Evolutionary conservation across 2,329 filamentous ascomycete genomes (phyloP).

Genomic region (Xylaria sp.): DNA sequence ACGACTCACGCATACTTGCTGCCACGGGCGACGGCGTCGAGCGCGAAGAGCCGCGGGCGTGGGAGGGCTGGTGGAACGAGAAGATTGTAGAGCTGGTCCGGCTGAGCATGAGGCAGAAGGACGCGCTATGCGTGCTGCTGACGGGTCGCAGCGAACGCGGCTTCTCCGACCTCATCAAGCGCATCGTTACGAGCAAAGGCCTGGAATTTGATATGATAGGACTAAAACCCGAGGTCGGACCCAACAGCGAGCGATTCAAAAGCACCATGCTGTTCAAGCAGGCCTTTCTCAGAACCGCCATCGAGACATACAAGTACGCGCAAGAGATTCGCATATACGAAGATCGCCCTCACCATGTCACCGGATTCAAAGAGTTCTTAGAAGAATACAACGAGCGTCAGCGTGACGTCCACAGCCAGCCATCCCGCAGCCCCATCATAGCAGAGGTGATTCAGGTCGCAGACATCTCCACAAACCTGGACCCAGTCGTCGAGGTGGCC

Average conservation of each 20-base stretch:
- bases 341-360: conserved; percentile 74
- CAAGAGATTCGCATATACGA: conserved; percentile 84
- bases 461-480: conserved; percentile 71
- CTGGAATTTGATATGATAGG: conserved; percentile 90
- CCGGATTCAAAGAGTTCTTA: conserved; percentile 87
- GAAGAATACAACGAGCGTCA: conserved; percentile 75
- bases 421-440: conserved; percentile 71
- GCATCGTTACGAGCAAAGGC: conserved; percentile 80
- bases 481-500: conserved; percentile 51
- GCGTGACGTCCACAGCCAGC: conserved; percentile 59
- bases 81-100: conserved; percentile 83
- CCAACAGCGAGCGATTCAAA: conserved; percentile 79
- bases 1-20: conserved; percentile 85
- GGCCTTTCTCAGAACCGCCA: conserved; percentile 79
- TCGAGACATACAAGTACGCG: conserved; percentile 86
- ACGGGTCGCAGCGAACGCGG: conserved; percentile 84
- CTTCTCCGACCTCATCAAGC: conserved; percentile 82
- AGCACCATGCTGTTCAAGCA: conserved; percentile 96
- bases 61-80: conserved; percentile 98
- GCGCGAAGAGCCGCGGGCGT: conserved; percentile 83
- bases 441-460: conserved; percentile 89
- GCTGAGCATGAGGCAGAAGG: conserved; percentile 84
- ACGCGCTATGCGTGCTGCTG: conserved; percentile 84
- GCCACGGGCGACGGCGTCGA: conserved; percentile 86
- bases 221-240: conserved; percentile 86